Evolutionary conservation across 306 rosid genomes (phyloP), one percentile per base, ranked within the genome.

Genomic region (Amphicarpaea edgeworthii): DNA sequence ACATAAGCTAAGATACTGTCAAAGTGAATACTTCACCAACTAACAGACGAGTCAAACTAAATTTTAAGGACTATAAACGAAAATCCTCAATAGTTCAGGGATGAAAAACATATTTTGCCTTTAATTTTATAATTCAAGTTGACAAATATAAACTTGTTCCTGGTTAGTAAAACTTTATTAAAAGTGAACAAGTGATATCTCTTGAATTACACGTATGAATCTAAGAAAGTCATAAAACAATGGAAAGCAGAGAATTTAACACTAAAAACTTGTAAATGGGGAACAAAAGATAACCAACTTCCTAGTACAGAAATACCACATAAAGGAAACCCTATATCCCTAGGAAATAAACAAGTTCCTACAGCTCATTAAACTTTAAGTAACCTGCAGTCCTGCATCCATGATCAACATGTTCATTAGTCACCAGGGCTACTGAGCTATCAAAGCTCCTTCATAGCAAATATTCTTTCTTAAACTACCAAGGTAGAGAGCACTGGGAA

Each of bases 81-180:
- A n/a, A n/a, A n/a, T n/a, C n/a, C n/a, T n/a, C n/a, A n/a, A n/a
- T n/a, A n/a, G n/a, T n/a, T n/a, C n/a, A n/a, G n/a, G n/a, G n/a
- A n/a, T n/a, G n/a, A n/a, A n/a, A n/a, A n/a, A n/a, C n/a, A n/a
- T n/a, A n/a, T n/a, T n/a, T n/a, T n/a, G n/a, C n/a, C n/a, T 50
- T 34, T 49, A 12, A 75, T 49, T 41, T 50, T 23, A 23, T 21
- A 12, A 4, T 63, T 63, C 15, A 38, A 64, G 43, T 21, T 30
- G 7, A 59, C 14, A 59, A 62, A 61, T 62, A 19, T 75, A 49
- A 47, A 62, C 40, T 72, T 30, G 37, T 30, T 70, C 50, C 32
- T 28, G 32, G 4, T 28, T 28, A 5, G 32, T 28, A 28, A 28
- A 28, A 28, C 32, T 28, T 28, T 5, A 28, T 28, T 28, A 28